Conservation (phyloP, 2,329 filamentous ascomycete genomes). For the Curvularia sp. region DNA sequence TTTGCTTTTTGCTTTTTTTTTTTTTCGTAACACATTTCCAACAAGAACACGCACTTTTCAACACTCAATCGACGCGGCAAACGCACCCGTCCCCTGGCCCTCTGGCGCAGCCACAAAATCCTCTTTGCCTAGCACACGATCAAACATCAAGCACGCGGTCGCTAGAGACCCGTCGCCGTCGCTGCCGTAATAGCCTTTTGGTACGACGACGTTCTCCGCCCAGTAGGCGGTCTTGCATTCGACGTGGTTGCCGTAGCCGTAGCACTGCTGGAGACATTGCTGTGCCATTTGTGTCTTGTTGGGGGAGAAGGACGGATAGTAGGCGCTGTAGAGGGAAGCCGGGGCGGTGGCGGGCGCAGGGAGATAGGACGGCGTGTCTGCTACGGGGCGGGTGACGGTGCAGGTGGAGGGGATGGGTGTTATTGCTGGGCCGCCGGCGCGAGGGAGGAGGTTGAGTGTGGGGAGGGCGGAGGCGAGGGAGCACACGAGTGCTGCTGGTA, state of each 20-base stretch:
- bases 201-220: conserved; percentile 48
- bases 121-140: conserved; percentile 25
- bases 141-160: conserved; percentile 50
- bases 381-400: conserved; percentile 34
- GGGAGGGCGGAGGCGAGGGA: conserved; percentile 15
- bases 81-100: conserved; percentile 42
- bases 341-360: conserved; percentile 31
- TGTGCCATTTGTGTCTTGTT: conserved; percentile 38
- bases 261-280: conserved; percentile 52
- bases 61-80: conserved; percentile 46
- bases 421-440: conserved; percentile 47
- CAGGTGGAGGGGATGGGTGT: conserved; percentile 47
- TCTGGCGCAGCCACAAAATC: conserved; percentile 42
- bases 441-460: conserved; percentile 11
- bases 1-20: neutral
- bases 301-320: conserved; percentile 43
- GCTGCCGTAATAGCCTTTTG: conserved; percentile 44
- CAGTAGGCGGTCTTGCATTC: conserved; percentile 49
- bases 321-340: conserved; percentile 38
- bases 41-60: neutral
- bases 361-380: conserved; percentile 22
- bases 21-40: neutral
- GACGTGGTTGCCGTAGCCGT: conserved; percentile 47
- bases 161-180: conserved; percentile 37
- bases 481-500: conserved; percentile 4